Evolutionary conservation across 2,329 filamentous ascomycete genomes (phyloP).

Genomic region (Colletotrichum salicis): DNA sequence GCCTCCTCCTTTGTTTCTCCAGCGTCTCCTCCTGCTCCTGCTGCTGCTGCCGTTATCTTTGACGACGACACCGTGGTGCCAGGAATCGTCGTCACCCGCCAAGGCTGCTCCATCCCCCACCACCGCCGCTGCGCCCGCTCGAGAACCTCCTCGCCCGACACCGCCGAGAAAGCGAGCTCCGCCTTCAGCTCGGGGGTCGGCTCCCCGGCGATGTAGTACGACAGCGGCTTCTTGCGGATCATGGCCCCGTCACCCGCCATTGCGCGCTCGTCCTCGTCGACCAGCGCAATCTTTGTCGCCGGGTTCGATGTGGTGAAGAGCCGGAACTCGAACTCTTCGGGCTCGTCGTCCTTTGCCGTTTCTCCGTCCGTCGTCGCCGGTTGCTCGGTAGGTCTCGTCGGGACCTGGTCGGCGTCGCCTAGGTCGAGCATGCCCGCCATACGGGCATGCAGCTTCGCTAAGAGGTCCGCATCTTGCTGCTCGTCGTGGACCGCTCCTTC

Average conservation of each 20-base stretch:
- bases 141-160: slow-evolving; percentile 64
- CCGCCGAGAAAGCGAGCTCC: slow-evolving; percentile 57
- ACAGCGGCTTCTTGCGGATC: slow-evolving; percentile 51
- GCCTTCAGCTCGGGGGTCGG: slow-evolving; percentile 49
- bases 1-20: slow-evolving; percentile 30
- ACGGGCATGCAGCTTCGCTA: slow-evolving; percentile 58
- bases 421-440: slow-evolving; percentile 59
- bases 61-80: not conserved
- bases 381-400: slow-evolving; percentile 13
- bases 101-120: slow-evolving; percentile 71
- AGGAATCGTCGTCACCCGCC: slow-evolving; percentile 62
- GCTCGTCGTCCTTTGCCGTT: slow-evolving; percentile 35
- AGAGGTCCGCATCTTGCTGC: slow-evolving; percentile 50
- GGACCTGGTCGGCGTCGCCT: slow-evolving; percentile 39
- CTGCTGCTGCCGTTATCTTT: not conserved
- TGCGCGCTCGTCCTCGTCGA: slow-evolving; percentile 50
- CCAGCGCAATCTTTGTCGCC: slow-evolving; percentile 62
- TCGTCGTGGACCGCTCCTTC: slow-evolving; percentile 43
- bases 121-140: slow-evolving; percentile 53
- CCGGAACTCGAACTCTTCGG: slow-evolving; percentile 65
- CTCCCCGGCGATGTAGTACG: slow-evolving; percentile 59
- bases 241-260: slow-evolving; percentile 49
- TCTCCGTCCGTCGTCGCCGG: slow-evolving; percentile 31
- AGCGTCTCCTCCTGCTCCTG: no score
- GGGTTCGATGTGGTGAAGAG: slow-evolving; percentile 63